Evolutionary conservation across 1,284 basidiomycete species (phyloP).

Genomic region (Sanguinoderma infundibulare): DNA sequence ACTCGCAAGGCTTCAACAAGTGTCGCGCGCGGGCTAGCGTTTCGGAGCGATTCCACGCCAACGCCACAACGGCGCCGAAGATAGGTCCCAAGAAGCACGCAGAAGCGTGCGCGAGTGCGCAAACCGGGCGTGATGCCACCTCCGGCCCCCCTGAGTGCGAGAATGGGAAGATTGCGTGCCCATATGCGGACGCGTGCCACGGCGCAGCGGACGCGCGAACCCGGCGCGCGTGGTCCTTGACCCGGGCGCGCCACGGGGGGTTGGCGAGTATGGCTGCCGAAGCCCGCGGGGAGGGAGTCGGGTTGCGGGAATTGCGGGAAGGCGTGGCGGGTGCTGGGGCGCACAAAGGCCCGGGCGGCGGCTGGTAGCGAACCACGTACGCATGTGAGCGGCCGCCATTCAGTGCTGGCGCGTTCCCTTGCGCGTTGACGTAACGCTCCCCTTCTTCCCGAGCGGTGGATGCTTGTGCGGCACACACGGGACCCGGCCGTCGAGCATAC

Average conservation of each 20-base stretch:
- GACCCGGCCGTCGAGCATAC: constrained; percentile 5
- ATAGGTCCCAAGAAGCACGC: constrained; percentile 20
- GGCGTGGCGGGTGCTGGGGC: neutral
- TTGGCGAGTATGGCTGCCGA: constrained; percentile 6
- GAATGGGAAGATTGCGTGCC: constrained; percentile 7
- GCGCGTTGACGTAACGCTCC: constrained; percentile 20
- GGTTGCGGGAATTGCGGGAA: constrained; percentile 2
- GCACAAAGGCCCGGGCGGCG: neutral
- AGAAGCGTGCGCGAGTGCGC: constrained; percentile 3
- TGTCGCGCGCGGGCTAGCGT: no score
- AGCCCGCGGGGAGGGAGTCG: constrained; percentile 9
- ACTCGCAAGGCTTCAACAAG: no score
- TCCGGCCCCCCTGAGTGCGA: neutral
- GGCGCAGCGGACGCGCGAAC: constrained; percentile 18
- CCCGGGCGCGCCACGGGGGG: neutral
- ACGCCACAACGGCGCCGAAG: constrained; percentile 13
- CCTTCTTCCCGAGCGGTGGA: constrained; percentile 15
- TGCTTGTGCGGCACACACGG: constrained; percentile 13
- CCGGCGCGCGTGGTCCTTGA: neutral
- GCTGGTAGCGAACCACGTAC: neutral
- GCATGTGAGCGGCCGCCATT: constrained; percentile 13
- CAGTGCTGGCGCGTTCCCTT: constrained; percentile 10
- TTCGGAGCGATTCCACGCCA: constrained; percentile 1
- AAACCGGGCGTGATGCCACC: neutral
- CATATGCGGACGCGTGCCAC: constrained; percentile 5